These are phyloP conservation scores for Pittosporum tobira DNA, from an alignment of 129 eudicot genomes.

Conservation along the genomic window DNA sequence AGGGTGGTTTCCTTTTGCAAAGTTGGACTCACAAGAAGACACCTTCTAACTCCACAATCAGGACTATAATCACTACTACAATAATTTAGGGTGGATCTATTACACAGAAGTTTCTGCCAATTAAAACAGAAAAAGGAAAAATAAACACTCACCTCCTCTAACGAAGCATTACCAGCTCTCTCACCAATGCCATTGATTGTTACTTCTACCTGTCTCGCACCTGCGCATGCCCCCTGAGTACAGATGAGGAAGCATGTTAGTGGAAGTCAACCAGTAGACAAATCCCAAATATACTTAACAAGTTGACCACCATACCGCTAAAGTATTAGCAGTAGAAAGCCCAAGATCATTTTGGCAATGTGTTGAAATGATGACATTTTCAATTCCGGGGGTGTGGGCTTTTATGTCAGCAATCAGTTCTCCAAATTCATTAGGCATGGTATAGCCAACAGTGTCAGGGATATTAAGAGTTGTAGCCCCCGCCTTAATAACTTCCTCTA, in stretches of 20 bases:
- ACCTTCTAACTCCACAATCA: no score
- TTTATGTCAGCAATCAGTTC: slow-evolving; percentile 78
- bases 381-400: slow-evolving; percentile 82
- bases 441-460: slow-evolving; percentile 87
- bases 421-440: slow-evolving; percentile 64
- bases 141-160: slow-evolving; percentile 68
- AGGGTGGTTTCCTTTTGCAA: no score
- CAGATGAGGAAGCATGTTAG: slow-evolving; percentile 2
- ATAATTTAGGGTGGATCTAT: no score
- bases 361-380: slow-evolving; percentile 77
- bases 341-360: slow-evolving; percentile 97
- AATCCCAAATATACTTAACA: background rate
- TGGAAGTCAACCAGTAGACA: background rate
- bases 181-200: slow-evolving; percentile 96
- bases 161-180: slow-evolving; percentile 94
- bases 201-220: slow-evolving; percentile 93
- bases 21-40: no score
- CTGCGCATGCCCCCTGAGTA: slow-evolving; percentile 72
- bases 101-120: no score
- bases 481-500: slow-evolving; percentile 78
- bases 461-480: slow-evolving; percentile 90
- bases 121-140: no score
- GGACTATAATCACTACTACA: no score
- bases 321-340: slow-evolving; percentile 86
- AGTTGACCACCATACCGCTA: slow-evolving; percentile 38